Base-by-base conservation (phyloP, 148 eudicot genomes). In the Vaccinium macrocarpon region DNA sequence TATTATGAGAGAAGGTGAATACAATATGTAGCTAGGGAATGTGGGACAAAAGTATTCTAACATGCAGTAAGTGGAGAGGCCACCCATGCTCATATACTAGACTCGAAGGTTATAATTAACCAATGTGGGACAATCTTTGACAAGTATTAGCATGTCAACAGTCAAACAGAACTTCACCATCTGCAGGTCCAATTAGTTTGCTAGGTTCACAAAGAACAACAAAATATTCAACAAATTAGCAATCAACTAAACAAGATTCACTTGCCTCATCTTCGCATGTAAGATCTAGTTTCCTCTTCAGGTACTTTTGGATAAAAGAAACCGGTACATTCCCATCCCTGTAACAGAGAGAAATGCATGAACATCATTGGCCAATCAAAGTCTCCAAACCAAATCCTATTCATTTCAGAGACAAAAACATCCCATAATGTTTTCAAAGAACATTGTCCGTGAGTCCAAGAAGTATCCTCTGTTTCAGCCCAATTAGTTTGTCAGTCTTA, bases 281-380 rank as follows among this genome's bases (percentile, higher is more conserved):
- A 77, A 94, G 94, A 84, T 89, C 88, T 32, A 94, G 91, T 91
- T 94, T 93, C 88, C 82, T 88, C 80, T 80, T 79, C 59, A 94
- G 87, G 83, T 93, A 93, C 85, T 90, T 94, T 64, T 90, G 93
- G 86, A 94, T 90, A 81, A 83, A 87, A 42, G 94, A 94, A 46
- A 91, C 93, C 81, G 95, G 89, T 85, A 90, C 83, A 80, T 81
- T 91, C 79, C 92, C 91, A 88, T 94, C 92, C 92, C 98, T 94
- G 88, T 49, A 35, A 85, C 59, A 79, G 62, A 38, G 82, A 27
- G 19, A 83, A 57, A 57, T 2, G 71, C 48, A 25, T 6, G 42
- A 71, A 21, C 49, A 18, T 19, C 78, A 5, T 18, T n/a, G 3
- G 46, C 23, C 46, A 66, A 7, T 81, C 23, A 50, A 46, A 25